Base-by-base conservation (phyloP, 1,284 basidiomycete genomes). In the Butyriboletus appendiculatus region DNA sequence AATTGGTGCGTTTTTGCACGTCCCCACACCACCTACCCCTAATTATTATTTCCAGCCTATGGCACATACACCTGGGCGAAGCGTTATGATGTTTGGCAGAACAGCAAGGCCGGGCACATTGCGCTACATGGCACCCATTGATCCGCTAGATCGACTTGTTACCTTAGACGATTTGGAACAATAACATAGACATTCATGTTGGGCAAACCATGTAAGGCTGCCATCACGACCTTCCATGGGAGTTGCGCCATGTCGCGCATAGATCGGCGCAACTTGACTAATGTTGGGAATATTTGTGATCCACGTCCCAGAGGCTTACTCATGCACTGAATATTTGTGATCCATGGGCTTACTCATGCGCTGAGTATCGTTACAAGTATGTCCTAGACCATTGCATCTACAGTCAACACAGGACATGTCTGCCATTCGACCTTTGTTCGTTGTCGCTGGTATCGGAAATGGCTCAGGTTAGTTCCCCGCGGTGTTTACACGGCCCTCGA, bases 41-140 rank as follows among this genome's bases (percentile, higher is more conserved):
- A 18, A 67, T 18, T 16, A 67, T 18, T 16, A 3, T 34, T 15
- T 11, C 15, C 62, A 96, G 94, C 89, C 55, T 96, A 94, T 71
- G 84, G 81, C 43, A 81, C 87, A 38, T 94, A 95, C 75, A 71
- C 82, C n/a, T 95, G 90, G 89, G 91, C 87, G 43, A 90, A 88
- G 71, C 77, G 76, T 59, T 82, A 82, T 64, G 86, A 91, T 63
- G 75, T 74, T 42, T 90, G 78, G 75, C 79, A 85, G 66, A 88
- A 90, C 73, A 90, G 88, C 78, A 94, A 94, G 75, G 88, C 81
- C 18, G 92, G 86, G 26, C 90, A 92, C 60, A 63, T 87, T 55
- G 86, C 85, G n/a, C 47, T 68, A 32, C 73, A 72, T 50, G 69
- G 66, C 32, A 47, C 58, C 5, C 66, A 67, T 42, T 67, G 44